Conservation (phyloP, 306 rosid species). For the Gleditsia sinensis region DNA sequence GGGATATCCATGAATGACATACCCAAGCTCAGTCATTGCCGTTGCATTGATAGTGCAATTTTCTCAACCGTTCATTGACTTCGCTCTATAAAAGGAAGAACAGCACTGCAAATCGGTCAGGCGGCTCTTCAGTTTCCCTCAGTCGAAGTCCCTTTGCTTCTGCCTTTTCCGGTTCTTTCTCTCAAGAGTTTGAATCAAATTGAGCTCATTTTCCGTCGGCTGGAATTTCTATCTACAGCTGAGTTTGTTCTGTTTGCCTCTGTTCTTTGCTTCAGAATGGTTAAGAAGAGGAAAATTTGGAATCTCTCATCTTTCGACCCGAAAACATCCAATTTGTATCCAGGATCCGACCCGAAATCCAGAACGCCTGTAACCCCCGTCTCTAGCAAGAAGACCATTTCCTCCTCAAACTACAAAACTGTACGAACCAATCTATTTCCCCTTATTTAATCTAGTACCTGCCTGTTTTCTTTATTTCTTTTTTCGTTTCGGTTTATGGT, state of each 20-base stretch:
- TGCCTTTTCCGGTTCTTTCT: background rate
- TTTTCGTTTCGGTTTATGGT: background rate
- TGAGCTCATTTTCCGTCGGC: too few relatives aligned
- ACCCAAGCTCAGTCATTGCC: too few relatives aligned
- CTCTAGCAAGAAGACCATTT: background rate
- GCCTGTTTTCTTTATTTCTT: background rate
- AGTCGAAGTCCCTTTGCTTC: background rate
- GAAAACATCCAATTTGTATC: background rate
- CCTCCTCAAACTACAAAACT: background rate
- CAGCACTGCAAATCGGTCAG: too few relatives aligned
- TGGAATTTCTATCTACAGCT: too few relatives aligned
- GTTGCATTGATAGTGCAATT: too few relatives aligned
- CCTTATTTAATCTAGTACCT: background rate
- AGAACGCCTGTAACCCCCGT: background rate
- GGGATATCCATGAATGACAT: too few relatives aligned
- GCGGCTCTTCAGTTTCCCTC: background rate
- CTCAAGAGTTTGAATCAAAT: too few relatives aligned
- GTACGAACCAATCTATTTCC: background rate
- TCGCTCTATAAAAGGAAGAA: too few relatives aligned
- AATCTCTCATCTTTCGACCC: background rate
- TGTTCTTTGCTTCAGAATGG: slow-evolving; percentile 3
- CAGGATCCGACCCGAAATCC: background rate
- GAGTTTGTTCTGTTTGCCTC: too few relatives aligned
- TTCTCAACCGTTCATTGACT: too few relatives aligned
- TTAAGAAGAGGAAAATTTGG: background rate